A percentile compares a stretch with the other conserved stretches of the same genome.
Evolutionary conservation across 768 basidiomycete species (phyloP).

Genomic region (Austroboletus eburneus): DNA sequence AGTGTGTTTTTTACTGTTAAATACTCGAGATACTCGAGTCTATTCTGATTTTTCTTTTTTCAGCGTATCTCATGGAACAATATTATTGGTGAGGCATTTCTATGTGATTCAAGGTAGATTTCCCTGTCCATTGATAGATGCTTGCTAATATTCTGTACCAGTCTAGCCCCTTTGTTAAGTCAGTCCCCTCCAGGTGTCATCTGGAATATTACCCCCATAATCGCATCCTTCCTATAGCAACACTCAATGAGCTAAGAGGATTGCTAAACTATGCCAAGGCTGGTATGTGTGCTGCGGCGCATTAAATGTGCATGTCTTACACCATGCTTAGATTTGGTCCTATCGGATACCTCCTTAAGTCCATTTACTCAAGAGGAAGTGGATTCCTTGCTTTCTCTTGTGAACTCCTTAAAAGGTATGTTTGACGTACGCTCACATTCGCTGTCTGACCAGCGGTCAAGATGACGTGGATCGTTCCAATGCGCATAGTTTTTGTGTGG

Average conservation of each 20-base stretch:
- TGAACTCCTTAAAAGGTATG: not conserved
- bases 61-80: not conserved
- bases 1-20: not conserved
- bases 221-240: conserved; percentile 17
- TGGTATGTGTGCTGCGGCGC: not conserved
- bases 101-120: not conserved
- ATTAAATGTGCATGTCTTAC: not conserved
- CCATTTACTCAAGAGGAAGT: not conserved
- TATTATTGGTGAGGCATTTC: not conserved
- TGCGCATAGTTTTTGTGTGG: not conserved
- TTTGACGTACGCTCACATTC: not conserved
- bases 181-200: not conserved
- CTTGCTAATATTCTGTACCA: not conserved
- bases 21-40: not conserved
- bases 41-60: not conserved
- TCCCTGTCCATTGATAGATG: not conserved
- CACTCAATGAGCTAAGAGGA: conserved; percentile 2
- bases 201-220: conserved; percentile 7
- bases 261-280: not conserved
- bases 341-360: not conserved
- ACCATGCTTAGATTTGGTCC: not conserved
- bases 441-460: not conserved
- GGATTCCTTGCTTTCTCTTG: not conserved
- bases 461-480: not conserved
- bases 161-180: not conserved